These are phyloP conservation scores for Coniochaeta hoffmannii DNA, from an alignment of 2,329 filamentous ascomycete genomes.

Conservation along the genomic window DNA sequence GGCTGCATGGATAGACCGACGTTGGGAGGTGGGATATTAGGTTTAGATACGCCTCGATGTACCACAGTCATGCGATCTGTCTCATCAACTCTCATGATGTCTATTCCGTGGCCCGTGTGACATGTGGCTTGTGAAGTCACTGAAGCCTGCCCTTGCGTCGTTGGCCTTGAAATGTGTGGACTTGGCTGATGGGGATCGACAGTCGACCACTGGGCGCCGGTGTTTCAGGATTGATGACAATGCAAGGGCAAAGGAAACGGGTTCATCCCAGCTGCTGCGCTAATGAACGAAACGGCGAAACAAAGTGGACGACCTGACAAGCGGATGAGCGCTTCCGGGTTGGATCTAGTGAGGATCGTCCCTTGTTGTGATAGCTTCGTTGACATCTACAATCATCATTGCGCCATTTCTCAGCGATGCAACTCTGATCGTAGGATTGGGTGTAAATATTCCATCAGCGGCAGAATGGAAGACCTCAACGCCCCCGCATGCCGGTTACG, in stretches of 20 bases:
- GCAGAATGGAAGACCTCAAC: not conserved
- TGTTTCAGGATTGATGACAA: not conserved
- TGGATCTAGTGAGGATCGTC: too few species aligned
- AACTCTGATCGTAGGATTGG: not conserved
- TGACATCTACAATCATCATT: not conserved
- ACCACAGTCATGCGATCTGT: not conserved
- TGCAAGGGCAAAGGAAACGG: not conserved
- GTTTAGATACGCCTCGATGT: not conserved
- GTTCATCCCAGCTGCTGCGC: not conserved
- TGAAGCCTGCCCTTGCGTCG: slow-evolving; percentile 2
- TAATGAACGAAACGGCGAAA: not conserved
- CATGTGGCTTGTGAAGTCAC: not conserved
- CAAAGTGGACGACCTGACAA: too few species aligned
- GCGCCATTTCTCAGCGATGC: not conserved
- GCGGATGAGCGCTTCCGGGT: too few species aligned
- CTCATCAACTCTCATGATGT: not conserved
- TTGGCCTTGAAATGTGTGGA: slow-evolving; percentile 8
- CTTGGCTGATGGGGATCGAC: not conserved
- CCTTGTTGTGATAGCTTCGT: too few species aligned
- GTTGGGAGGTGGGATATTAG: not conserved
- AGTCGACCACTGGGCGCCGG: not conserved
- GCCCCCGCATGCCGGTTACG: not conserved
- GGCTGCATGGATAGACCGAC: not conserved
- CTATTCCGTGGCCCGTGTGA: too few species aligned
- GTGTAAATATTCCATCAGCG: not conserved